Evolutionary conservation across 1,284 basidiomycete species (phyloP).

Genomic region (Pulveroboletus sp.): DNA sequence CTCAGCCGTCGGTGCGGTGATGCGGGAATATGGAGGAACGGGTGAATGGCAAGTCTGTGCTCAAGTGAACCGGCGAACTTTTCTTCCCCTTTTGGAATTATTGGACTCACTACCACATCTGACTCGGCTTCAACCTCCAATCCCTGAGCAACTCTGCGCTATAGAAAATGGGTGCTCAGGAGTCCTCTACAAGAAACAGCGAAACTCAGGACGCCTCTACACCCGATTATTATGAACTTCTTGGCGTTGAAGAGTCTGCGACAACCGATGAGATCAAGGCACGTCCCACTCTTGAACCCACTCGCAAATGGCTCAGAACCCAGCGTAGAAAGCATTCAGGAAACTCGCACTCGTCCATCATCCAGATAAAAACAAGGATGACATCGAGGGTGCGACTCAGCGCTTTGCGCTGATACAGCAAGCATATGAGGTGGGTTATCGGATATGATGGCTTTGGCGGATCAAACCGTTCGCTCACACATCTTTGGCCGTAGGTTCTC

Average conservation of each 20-base stretch:
- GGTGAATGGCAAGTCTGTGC: too few species aligned
- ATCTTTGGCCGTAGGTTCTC: constrained; percentile 53
- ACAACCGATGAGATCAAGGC: constrained; percentile 88
- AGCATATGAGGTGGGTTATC: constrained; percentile 76
- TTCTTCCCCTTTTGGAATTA: constrained; percentile 17
- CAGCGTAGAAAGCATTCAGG: constrained; percentile 70
- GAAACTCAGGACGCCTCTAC: constrained; percentile 29
- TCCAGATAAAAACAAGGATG: constrained; percentile 84
- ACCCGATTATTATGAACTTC: constrained; percentile 76
- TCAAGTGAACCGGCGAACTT: neutral
- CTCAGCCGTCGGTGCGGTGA: neutral
- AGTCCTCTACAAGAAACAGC: constrained; percentile 48
- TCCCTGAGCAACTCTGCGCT: neutral
- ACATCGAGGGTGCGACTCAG: constrained; percentile 84
- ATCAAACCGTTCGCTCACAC: neutral
- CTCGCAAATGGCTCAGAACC: constrained; percentile 3
- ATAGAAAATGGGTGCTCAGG: constrained; percentile 61
- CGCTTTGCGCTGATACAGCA: constrained; percentile 89
- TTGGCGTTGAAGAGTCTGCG: constrained; percentile 78
- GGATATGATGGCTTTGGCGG: neutral
- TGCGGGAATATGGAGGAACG: neutral
- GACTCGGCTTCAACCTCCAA: neutral
- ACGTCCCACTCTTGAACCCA: constrained; percentile 14
- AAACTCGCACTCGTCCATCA: constrained; percentile 83
- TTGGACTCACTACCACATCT: neutral